Percentiles rank a stretch among this genome's conserved stretches.
Conservation (phyloP, 2,329 filamentous ascomycete genomes). For the Scopulariopsis brevicaulis region DNA sequence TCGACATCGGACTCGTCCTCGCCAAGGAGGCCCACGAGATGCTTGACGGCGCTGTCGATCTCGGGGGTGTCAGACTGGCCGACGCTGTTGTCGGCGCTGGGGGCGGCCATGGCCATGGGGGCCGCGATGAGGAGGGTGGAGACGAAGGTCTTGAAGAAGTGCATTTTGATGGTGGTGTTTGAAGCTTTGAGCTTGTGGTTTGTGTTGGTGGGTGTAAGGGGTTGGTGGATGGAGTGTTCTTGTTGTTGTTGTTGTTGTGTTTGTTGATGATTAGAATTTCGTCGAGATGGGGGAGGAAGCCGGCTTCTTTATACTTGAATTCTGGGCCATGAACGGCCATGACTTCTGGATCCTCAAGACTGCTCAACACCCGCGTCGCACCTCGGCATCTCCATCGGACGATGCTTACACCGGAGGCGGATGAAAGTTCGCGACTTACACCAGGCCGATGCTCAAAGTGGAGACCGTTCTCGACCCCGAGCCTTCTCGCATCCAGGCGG, state of each 20-base stretch:
- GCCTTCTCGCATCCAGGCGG: no score
- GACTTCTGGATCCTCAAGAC: no score
- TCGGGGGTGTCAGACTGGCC: neutral
- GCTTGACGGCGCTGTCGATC: neutral
- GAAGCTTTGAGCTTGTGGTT: neutral
- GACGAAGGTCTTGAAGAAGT: slow-evolving; percentile 1
- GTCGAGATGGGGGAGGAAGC: neutral
- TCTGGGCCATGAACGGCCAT: no score
- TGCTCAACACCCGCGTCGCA: no score
- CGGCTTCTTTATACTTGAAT: neutral
- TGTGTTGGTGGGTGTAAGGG: neutral
- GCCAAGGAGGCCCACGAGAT: neutral
- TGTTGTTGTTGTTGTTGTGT: neutral
- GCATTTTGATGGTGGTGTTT: neutral
- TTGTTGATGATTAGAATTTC: neutral
- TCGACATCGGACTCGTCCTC: neutral
- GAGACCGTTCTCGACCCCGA: no score
- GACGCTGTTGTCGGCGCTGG: neutral
- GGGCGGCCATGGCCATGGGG: neutral
- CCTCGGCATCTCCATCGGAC: no score
- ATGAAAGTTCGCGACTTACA: no score
- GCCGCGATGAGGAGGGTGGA: slow-evolving; percentile 1
- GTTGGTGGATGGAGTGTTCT: neutral
- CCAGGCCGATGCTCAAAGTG: no score
- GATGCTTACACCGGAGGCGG: no score